Base-by-base conservation (phyloP, 2,329 filamentous ascomycete genomes). In the Camillea tinctor region DNA sequence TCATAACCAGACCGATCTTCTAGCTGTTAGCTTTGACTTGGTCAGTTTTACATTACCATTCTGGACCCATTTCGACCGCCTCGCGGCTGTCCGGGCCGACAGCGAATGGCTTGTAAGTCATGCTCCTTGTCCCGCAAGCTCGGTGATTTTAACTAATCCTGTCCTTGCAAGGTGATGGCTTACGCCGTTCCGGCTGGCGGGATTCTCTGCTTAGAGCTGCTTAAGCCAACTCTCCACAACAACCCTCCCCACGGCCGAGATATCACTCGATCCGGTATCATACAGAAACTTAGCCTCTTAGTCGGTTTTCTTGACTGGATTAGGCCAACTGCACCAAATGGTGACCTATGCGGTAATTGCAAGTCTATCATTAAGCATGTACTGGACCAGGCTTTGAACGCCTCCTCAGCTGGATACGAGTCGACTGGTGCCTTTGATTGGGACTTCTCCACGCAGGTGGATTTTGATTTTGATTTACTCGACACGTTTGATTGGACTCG, bases 251-350 rank as follows among this genome's bases (percentile, higher is more conserved):
- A 68, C 24, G 69, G 72, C 36, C 64, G 73, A 13, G 67, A 70
- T 15, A 70, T 83, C 9, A 80, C 76, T 2, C 75, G 79, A 1
- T 82, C 80, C 0, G 77, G 75, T 49, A 80, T 84, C 8, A 78
- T 83, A 36, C 81, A 83, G 63, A 80, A 84, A 57, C 73, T 84
- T 1, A 81, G 79, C 59, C 76, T 84, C 1, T 71, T 84, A 0
- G 75, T 82, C 2, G 80, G 79, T 0, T 84, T 83, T 57, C 73
- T 84, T 11, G 79, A 81, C 55, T 84, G 81, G 81, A 74, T 84
- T 1, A 73, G 75, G 3, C 79, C 80, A 0, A 75, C 76, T 1
- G 79, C 79, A 0, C 79, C 81, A 1, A 84, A 84, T 30, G 77
- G 76, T 5, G 74, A 78, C n/a, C 70, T 84, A 5, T 83, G 80